A percentile compares a stretch with the other conserved stretches of the same genome.
Conservation (phyloP, 441 rosid genomes). For the Erodium texanum region DNA sequence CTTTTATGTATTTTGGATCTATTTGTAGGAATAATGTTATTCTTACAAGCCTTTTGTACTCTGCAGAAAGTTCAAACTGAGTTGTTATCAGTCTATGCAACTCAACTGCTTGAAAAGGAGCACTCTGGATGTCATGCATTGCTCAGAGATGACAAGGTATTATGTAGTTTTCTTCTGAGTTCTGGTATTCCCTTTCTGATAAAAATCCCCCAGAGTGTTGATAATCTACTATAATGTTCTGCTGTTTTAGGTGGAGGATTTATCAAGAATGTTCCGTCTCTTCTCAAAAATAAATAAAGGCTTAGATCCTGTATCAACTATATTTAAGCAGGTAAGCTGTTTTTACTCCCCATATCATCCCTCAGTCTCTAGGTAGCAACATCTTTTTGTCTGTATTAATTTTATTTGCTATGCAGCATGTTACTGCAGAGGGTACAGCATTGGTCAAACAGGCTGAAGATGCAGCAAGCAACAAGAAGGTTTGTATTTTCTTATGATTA, state of each 20-base stretch:
- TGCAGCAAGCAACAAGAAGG: conserved; percentile 63
- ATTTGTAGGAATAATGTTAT: not conserved
- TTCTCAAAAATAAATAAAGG: conserved; percentile 59
- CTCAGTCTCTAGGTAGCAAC: not conserved
- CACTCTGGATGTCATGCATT: conserved; percentile 85
- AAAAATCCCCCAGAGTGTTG: not conserved
- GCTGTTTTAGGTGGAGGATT: conserved; percentile 63
- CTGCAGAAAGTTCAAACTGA: conserved; percentile 86
- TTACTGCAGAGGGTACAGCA: conserved; percentile 72
- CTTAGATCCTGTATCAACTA: conserved; percentile 67
- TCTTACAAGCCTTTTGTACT: not conserved
- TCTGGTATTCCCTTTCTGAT: not conserved
- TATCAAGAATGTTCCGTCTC: conserved; percentile 91
- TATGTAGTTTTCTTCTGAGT: conserved; percentile 1
- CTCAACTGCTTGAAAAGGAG: conserved; percentile 74
- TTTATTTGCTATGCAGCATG: conserved; percentile 46
- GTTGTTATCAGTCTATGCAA: conserved; percentile 50
- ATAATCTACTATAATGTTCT: not conserved
- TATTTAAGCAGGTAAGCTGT: conserved; percentile 68
- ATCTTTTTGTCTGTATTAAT: not conserved
- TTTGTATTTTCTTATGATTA: conserved; percentile 8
- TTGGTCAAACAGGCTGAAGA: conserved; percentile 94
- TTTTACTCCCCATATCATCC: not conserved
- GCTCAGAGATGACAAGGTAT: conserved; percentile 85
- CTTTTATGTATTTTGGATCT: not conserved